Base-by-base conservation (phyloP, 352 stramenopile species). In the Pilasporangium apinafurcum region DNA sequence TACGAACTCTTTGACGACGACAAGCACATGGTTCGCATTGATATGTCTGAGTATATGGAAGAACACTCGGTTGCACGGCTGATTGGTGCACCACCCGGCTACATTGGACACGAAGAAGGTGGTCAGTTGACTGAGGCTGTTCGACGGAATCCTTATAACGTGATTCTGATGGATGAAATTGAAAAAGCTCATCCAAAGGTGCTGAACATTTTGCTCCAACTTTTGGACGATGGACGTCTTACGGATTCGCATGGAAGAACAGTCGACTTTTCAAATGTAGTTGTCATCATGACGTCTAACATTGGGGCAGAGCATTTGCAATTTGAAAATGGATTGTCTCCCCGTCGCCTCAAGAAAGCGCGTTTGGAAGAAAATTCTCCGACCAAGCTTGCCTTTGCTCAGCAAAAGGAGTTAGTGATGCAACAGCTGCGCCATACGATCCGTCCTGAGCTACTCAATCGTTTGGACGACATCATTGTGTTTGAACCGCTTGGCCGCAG, bases 11-110 rank as follows among this genome's bases (percentile, higher is more conserved):
- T 98, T 39, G 90, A 98, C 59, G 82, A 96, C 22, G 91, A 98
- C 37, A 96, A 97, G 54, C 68, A 95, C 55, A 91, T 99, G 62
- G 75, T 98, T 18, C 76, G 96, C 26, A 96, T 98, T 51, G 96
- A 99, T 48, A 98, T 98, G 95, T 95, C 69, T 37, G 95, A 99
- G 64, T 99, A 98, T 67, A 98, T 97, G 76, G 95, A 98, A 64
- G 82, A 97, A 47, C 91, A 98, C 59, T 95, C 84, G 0, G 93
- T 98, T 1, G 72, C 83, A 12, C 54, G 92, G 13, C 57, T 99
- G 21, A 92, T 98, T 31, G 96, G 95, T n/a, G 70, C 90, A 0
- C 94, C 95, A 1, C 95, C 96, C 25, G 96, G 95, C 35, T 99
- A 98, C 59, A 72, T 99, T 37, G 95, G 96, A 12, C 74, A 97